phyloP scores from a whole-genome alignment of 1,284 basidiomycete genomes.

The Ustilago vetiveriae region DNA sequence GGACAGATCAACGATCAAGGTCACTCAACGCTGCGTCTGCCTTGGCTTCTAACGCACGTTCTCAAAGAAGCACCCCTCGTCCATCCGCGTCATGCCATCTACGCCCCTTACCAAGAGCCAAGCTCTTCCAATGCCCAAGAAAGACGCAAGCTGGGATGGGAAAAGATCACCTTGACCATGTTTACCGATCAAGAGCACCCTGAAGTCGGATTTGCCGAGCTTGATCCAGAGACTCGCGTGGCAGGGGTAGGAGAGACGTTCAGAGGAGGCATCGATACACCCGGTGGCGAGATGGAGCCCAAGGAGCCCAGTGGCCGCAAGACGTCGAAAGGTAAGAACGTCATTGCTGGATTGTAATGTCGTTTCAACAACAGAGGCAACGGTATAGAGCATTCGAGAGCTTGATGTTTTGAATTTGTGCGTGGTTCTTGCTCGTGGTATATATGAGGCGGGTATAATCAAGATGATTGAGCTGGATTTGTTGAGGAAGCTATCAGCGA shows the following conservation, averaged over 20 bases:
- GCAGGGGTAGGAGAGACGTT: slow-evolving; percentile 51
- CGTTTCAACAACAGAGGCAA: too few species aligned
- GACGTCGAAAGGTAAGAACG: slow-evolving; percentile 15
- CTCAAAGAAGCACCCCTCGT: slow-evolving; percentile 58
- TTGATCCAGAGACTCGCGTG: slow-evolving; percentile 34
- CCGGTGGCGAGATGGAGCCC: slow-evolving; percentile 25
- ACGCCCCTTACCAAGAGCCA: slow-evolving; percentile 25
- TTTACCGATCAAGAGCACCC: slow-evolving; percentile 42
- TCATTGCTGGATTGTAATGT: slow-evolving; percentile 40
- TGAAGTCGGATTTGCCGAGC: slow-evolving; percentile 62
- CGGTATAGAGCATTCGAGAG: not conserved
- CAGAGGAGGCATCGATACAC: slow-evolving; percentile 47
- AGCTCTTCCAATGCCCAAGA: slow-evolving; percentile 9
- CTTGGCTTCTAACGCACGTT: slow-evolving; percentile 59
- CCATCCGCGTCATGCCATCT: slow-evolving; percentile 56
- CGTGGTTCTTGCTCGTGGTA: too few species aligned
- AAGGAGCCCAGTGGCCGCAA: not conserved
- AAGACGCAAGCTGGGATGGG: slow-evolving; percentile 22
- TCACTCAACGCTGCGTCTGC: slow-evolving; percentile 28
- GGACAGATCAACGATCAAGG: slow-evolving; percentile 3
- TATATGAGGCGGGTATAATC: too few species aligned
- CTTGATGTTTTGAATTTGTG: too few species aligned
- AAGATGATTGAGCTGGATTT: too few species aligned
- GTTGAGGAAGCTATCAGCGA: too few species aligned
- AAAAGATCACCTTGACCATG: slow-evolving; percentile 38